Evolutionary conservation across 1,284 basidiomycete species (phyloP).

Genomic region (Leccinum colubrinum): DNA sequence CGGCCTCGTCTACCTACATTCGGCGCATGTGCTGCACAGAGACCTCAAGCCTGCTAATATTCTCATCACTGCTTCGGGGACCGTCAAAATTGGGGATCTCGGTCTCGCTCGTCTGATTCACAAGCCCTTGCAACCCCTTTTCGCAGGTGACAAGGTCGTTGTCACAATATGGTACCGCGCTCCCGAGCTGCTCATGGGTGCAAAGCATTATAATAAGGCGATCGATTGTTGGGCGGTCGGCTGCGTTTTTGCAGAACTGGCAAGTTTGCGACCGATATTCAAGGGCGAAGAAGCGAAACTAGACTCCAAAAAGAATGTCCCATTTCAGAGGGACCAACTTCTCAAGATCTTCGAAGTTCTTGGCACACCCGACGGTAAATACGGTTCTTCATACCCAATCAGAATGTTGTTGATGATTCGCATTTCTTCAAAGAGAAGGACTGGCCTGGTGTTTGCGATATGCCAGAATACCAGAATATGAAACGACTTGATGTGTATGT

Average conservation of each 20-base stretch:
- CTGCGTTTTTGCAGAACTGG: slow-evolving; percentile 94
- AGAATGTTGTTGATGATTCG: background rate
- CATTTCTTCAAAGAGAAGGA: slow-evolving; percentile 54
- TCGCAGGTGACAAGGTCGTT: slow-evolving; percentile 95
- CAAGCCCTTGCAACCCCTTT: slow-evolving; percentile 82
- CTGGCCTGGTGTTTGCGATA: slow-evolving; percentile 86
- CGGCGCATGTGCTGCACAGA: slow-evolving; percentile 92
- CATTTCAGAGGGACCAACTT: slow-evolving; percentile 94
- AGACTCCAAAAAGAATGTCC: slow-evolving; percentile 89
- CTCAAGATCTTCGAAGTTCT: slow-evolving; percentile 94
- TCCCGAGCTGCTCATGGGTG: slow-evolving; percentile 92
- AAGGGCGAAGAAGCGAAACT: slow-evolving; percentile 99
- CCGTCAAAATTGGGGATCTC: slow-evolving; percentile 97
- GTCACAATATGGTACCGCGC: slow-evolving; percentile 99
- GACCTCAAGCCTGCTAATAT: slow-evolving; percentile 99
- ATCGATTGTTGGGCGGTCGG: slow-evolving; percentile 97
- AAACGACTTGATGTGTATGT: slow-evolving; percentile 74
- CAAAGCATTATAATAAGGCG: slow-evolving; percentile 95
- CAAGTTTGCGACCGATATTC: slow-evolving; percentile 94
- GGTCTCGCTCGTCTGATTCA: slow-evolving; percentile 90
- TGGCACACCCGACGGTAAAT: slow-evolving; percentile 82
- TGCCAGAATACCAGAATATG: slow-evolving; percentile 89
- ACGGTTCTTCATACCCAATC: background rate
- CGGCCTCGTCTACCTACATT: slow-evolving; percentile 93
- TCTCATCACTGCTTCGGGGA: slow-evolving; percentile 84